These are phyloP conservation scores for Xylariaceae sp. DNA, from an alignment of 2,329 filamentous ascomycete species.

Conservation along the genomic window DNA sequence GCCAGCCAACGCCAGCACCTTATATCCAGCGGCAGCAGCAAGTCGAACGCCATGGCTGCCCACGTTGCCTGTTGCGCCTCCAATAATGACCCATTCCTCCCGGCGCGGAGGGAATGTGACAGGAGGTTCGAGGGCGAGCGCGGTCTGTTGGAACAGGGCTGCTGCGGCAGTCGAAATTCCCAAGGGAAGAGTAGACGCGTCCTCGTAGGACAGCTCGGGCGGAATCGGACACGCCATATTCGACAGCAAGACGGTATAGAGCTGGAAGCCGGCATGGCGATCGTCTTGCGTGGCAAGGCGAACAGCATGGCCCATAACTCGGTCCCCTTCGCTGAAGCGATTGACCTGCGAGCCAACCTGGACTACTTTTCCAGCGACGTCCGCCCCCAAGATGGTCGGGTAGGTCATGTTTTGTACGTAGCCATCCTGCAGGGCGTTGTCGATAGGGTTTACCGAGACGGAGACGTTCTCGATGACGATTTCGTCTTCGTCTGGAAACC, in stretches of 20 bases:
- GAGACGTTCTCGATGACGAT: slow-evolving; percentile 32
- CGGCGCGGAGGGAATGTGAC: slow-evolving; percentile 5
- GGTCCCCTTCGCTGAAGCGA: slow-evolving; percentile 34
- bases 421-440: slow-evolving; percentile 29
- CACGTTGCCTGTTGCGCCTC: slow-evolving; percentile 41
- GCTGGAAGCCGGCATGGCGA: slow-evolving; percentile 28
- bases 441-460: slow-evolving; percentile 36
- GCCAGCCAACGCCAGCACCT: slow-evolving; percentile 33
- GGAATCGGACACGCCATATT: slow-evolving; percentile 25
- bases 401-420: slow-evolving; percentile 33
- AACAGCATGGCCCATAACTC: slow-evolving; percentile 30
- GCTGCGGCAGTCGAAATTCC: slow-evolving; percentile 29
- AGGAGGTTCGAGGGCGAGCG: slow-evolving; percentile 24
- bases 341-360: slow-evolving; percentile 29
- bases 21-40: slow-evolving; percentile 39
- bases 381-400: slow-evolving; percentile 35
- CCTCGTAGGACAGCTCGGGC: slow-evolving; percentile 22
- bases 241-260: slow-evolving; percentile 22
- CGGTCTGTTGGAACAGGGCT: slow-evolving; percentile 24
- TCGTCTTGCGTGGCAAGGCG: slow-evolving; percentile 22
- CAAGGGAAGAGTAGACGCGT: slow-evolving; percentile 31
- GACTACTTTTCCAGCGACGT: slow-evolving; percentile 35
- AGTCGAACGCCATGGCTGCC: slow-evolving; percentile 44
- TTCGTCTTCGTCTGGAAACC: slow-evolving; percentile 22
- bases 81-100: slow-evolving; percentile 35